Evolutionary conservation across 75 land plant species (phyloP).

Genomic region (Pinus tabuliformis): DNA sequence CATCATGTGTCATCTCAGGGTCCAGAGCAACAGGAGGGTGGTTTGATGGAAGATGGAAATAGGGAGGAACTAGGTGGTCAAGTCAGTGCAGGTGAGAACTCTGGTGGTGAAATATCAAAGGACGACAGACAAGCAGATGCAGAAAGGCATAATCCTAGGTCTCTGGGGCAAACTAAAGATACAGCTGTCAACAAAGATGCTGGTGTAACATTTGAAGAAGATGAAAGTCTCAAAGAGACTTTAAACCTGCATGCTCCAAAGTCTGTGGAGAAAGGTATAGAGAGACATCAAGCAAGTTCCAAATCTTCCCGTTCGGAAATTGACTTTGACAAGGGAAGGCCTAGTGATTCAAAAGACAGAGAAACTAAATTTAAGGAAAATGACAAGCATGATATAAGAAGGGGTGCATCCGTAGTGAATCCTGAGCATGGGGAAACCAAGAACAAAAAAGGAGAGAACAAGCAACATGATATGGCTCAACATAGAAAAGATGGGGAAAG

Average conservation of each 20-base stretch:
- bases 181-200: conserved; percentile 4
- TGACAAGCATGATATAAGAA: conserved; percentile 22
- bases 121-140: conserved; percentile 1
- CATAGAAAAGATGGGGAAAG: conserved; percentile 18
- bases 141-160: neutral
- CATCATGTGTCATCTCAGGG: conserved; percentile 10
- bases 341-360: conserved; percentile 8
- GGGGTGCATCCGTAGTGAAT: conserved; percentile 14
- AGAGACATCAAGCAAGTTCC: conserved; percentile 3
- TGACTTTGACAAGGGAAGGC: conserved; percentile 10
- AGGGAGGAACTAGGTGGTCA: conserved; percentile 10
- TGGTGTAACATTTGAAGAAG: conserved; percentile 23
- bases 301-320: conserved; percentile 9
- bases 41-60: conserved; percentile 1
- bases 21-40: conserved; percentile 8
- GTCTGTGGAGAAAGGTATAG: conserved; percentile 8
- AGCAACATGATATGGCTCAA: conserved; percentile 10
- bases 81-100: neutral
- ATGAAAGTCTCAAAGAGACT: conserved; percentile 18
- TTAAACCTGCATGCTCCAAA: neutral
- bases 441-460: conserved; percentile 20
- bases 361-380: conserved; percentile 19
- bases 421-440: conserved; percentile 16
- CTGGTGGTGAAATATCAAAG: conserved; percentile 8
- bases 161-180: conserved; percentile 8